Percentiles rank a stretch among this genome's conserved stretches.
phyloP scores from a whole-genome alignment of 2,329 filamentous ascomycete genomes.

The Fusarium tanahbumbuense region DNA sequence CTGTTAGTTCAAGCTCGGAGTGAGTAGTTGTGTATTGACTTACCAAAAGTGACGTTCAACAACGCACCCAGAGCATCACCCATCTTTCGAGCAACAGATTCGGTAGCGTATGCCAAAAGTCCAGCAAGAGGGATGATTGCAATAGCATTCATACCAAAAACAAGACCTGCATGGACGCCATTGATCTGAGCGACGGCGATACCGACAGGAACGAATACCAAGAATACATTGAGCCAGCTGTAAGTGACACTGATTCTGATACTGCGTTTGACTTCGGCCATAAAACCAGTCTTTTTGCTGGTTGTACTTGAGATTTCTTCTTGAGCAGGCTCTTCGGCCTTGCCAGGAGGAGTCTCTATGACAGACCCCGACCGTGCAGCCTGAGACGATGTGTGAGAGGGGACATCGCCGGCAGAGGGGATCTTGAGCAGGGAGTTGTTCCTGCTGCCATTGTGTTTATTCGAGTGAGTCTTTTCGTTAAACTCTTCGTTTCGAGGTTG shows the following conservation, averaged over 20 bases:
- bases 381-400: conserved; percentile 61
- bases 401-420: conserved; percentile 35
- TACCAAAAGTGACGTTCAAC: conserved; percentile 82
- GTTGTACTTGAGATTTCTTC: conserved; percentile 49
- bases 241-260: conserved; percentile 71
- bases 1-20: neutral
- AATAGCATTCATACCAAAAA: conserved; percentile 80
- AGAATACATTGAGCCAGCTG: conserved; percentile 81
- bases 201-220: conserved; percentile 82
- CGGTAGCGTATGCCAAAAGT: conserved; percentile 77
- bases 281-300: conserved; percentile 53
- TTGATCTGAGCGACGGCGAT: conserved; percentile 71
- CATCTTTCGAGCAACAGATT: conserved; percentile 77
- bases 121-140: conserved; percentile 81
- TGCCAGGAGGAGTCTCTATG: conserved; percentile 53
- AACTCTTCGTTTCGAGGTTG: conserved; percentile 16
- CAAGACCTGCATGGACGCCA: conserved; percentile 67
- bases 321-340: conserved; percentile 33
- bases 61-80: conserved; percentile 79
- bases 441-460: conserved; percentile 19
- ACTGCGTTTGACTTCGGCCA: conserved; percentile 62
- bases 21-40: neutral
- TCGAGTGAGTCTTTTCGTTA: conserved; percentile 20
- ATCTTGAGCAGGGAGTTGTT: conserved; percentile 45
- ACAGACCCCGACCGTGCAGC: conserved; percentile 68